Base-by-base conservation (phyloP, 169 alveolate genomes). In the Plasmodium coatneyi region DNA sequence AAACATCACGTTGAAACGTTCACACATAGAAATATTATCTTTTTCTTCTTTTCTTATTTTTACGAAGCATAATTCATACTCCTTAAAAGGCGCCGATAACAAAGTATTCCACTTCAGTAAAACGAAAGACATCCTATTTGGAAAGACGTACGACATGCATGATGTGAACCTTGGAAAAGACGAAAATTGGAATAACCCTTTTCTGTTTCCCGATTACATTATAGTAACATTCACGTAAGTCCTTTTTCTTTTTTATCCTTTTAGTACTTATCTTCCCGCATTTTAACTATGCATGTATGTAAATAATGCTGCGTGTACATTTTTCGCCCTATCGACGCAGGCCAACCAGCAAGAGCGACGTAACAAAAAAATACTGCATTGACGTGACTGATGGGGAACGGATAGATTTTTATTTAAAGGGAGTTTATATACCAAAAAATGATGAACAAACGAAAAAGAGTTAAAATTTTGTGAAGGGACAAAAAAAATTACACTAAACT, bases 191-290 rank as follows among this genome's bases (percentile, higher is more conserved):
- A 78, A 32, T 39, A 87, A 87, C 56, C 93, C 93, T 49, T 87
- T 87, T 41, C 49, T 87, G 46, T 87, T 60, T 60, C 93, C 93
- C 71, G 76, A 87, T 87, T 87, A 78, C 72, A 78, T 87, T 36
- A 79, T 87, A 56, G 82, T 87, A 41, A 87, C 93, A 46, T 87
- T 87, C 71, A 60, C 71, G 93, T 87, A 79, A 87, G 89, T 39
- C 9, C 36, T 25, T 54, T 81, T 80, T 46, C n/a, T 84, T 71
- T 83, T 83, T 80, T 46, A 46, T 72, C 70, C 71, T 83, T 83
- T 41, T 41, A 22, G 71, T 22, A 14, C 19, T 83, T 25, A 25
- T 32, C 16, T 60, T 83, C 46, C 6, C 49, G 49, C 12, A 36
- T 39, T 10, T 49, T 28, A 10, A 3, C 9, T 36, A 14, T 71